Evolutionary conservation across 2,329 filamentous ascomycete genomes (phyloP), one percentile per base, ranked within the genome.

Genomic region (Pseudomassariella vexata): DNA sequence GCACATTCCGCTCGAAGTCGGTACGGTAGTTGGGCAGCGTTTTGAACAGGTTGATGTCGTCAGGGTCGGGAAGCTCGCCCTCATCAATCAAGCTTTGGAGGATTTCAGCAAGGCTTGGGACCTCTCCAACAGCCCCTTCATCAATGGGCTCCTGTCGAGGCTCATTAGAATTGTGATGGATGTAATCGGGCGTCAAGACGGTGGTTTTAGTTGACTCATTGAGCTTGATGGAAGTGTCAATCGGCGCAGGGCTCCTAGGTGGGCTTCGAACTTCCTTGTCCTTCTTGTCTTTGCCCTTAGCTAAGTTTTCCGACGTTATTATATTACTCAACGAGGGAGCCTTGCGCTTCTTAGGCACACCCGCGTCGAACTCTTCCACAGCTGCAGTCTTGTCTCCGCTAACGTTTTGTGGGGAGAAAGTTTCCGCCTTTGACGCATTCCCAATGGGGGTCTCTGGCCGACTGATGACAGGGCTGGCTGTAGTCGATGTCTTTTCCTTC

Each of bases 401-500:
- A 16, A 39, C 40, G 36, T 57, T 59, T 3, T 50, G 37, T 2
- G 37, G 17, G 9, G 28, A 34, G 8, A 45, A 21, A 28, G 50
- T 53, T 30, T 60, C 60, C 34, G 50, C 42, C 12, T 41, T 47
- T 3, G 41, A 28, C 28, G 53, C 45, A 32, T 54, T 56, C 30
- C 40, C 40, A 38, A 30, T 41, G 18, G 53, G 53, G 5, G 48
- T 60, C 44, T 42, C 50, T 6, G 52, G 53, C 14, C 52, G 44
- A 19, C 44, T 54, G 17, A 44, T 40, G 21, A 39, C 33, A 17
- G 44, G 40, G 27, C 44, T 50, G 14, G 42, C 30, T 19, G 46
- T 50, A 46, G 59, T 60, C 2, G 49, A 38, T 44, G 46, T 50
- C 46, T 75, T 80, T 45, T 82, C 77, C 46, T 48, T 53, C 47